A percentile compares a stretch with the other conserved stretches of the same genome.
phyloP scores from a whole-genome alignment of 495 filamentous ascomycete genomes.

The Viridothelium virens region DNA sequence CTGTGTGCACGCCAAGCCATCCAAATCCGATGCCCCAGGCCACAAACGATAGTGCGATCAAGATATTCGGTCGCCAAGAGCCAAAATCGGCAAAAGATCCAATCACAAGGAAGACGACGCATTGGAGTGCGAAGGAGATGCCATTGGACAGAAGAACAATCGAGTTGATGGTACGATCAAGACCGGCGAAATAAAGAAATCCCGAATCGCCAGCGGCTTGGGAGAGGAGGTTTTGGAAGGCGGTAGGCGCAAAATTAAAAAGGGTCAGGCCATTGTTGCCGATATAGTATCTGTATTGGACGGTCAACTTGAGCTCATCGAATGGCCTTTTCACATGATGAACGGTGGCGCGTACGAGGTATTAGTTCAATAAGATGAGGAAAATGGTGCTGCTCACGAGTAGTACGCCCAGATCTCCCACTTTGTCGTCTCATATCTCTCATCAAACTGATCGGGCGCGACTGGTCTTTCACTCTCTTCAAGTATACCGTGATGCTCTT shows the following conservation, averaged over 20 bases:
- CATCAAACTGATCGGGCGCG: conserved; percentile 46
- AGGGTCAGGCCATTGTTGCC: conserved; percentile 59
- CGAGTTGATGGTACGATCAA: conserved; percentile 47
- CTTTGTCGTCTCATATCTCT: conserved; percentile 44
- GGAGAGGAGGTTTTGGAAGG: conserved; percentile 55
- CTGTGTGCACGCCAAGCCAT: conserved; percentile 54
- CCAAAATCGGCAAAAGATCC: conserved; percentile 58
- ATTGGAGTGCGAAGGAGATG: conserved; percentile 57
- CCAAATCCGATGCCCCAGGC: conserved; percentile 56
- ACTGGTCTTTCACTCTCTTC: conserved; percentile 32
- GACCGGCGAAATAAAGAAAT: conserved; percentile 45
- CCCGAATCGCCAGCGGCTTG: conserved; percentile 48
- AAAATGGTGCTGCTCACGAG: conserved; percentile 23
- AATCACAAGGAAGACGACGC: conserved; percentile 51
- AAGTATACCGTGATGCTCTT: conserved; percentile 18
- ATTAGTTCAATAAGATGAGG: not conserved
- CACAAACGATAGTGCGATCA: conserved; percentile 50
- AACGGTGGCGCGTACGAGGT: not conserved
- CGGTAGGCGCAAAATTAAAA: conserved; percentile 63
- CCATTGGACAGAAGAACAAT: conserved; percentile 57
- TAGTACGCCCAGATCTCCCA: conserved; percentile 62
- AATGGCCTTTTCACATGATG: not conserved
- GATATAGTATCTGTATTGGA: conserved; percentile 48
- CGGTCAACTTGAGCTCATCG: not conserved
- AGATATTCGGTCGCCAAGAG: conserved; percentile 53